Conservation (phyloP, 768 basidiomycete genomes). For the Coprinopsis marcescibilis region DNA sequence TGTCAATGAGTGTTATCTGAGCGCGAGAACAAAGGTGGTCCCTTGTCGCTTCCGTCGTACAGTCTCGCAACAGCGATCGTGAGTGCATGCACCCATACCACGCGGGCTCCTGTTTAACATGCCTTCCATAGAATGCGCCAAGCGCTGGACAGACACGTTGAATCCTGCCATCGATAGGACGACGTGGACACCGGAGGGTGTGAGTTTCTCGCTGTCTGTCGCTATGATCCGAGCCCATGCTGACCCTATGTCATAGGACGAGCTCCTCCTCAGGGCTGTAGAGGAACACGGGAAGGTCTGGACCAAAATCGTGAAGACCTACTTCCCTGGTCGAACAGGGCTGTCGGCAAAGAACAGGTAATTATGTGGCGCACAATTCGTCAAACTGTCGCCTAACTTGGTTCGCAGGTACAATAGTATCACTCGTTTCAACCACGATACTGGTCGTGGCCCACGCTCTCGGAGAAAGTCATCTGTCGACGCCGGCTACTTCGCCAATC, state of each 20-base stretch:
- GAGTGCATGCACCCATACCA: conserved; percentile 21
- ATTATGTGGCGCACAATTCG: conserved; percentile 9
- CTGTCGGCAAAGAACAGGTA: conserved; percentile 57
- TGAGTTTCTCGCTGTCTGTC: conserved; percentile 20
- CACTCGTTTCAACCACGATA: conserved; percentile 40
- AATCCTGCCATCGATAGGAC: conserved; percentile 57
- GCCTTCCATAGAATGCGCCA: conserved; percentile 44
- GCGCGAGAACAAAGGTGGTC: conserved; percentile 38
- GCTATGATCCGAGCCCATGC: too few species aligned
- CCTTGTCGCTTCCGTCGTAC: conserved; percentile 50
- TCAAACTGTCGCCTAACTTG: conserved; percentile 8
- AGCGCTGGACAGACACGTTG: conserved; percentile 57
- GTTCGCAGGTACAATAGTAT: conserved; percentile 44
- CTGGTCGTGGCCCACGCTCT: conserved; percentile 28
- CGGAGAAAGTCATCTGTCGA: conserved; percentile 33
- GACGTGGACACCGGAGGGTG: conserved; percentile 52
- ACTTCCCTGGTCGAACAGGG: conserved; percentile 55
- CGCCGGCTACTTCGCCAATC: conserved; percentile 22
- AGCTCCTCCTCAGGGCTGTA: conserved; percentile 48
- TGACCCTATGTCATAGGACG: conserved; percentile 32
- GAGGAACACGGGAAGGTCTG: conserved; percentile 52
- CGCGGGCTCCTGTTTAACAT: background rate
- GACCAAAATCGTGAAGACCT: conserved; percentile 58
- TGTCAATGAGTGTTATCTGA: conserved; percentile 7
- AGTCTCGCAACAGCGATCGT: conserved; percentile 57